Conservation (phyloP, 352 stramenopile genomes). For the Phytophthora pinifolia region DNA sequence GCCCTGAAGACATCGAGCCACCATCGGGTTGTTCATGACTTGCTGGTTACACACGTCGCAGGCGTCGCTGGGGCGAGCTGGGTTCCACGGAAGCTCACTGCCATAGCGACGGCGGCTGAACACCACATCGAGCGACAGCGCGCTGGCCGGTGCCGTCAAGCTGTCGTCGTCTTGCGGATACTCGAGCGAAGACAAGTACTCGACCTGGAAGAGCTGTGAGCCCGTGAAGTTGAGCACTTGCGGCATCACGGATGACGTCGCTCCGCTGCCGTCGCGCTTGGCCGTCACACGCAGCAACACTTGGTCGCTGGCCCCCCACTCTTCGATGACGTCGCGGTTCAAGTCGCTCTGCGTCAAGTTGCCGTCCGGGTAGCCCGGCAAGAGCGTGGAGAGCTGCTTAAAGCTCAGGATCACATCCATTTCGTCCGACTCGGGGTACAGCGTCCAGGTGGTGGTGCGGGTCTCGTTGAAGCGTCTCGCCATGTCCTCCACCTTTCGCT, state of each 20-base stretch:
- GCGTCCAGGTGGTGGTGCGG: constrained; percentile 39
- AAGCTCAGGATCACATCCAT: constrained; percentile 56
- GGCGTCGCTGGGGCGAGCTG: constrained; percentile 18
- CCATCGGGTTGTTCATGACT: constrained; percentile 17
- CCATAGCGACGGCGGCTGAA: constrained; percentile 41
- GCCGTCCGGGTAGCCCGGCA: constrained; percentile 35
- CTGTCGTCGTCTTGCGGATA: constrained; percentile 17
- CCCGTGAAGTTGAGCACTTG: constrained; percentile 45
- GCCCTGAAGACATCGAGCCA: constrained; percentile 30
- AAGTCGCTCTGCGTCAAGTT: constrained; percentile 19
- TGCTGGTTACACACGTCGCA: constrained; percentile 21
- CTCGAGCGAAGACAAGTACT: constrained; percentile 37
- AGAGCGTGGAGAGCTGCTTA: constrained; percentile 56
- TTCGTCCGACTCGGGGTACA: constrained; percentile 35
- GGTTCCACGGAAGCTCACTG: constrained; percentile 34
- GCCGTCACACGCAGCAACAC: constrained; percentile 42
- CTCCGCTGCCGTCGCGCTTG: constrained; percentile 18
- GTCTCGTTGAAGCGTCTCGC: constrained; percentile 31
- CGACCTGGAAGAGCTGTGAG: constrained; percentile 43
- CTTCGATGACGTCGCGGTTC: constrained; percentile 31
- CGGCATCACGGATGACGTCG: constrained; percentile 33
- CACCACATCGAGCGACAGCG: constrained; percentile 26
- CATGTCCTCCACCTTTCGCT: constrained; percentile 19
- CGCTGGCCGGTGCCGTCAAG: constrained; percentile 5
- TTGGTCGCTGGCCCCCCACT: constrained; percentile 36